phyloP scores from a whole-genome alignment of 2,329 filamentous ascomycete genomes.

The Periconia sp. region DNA sequence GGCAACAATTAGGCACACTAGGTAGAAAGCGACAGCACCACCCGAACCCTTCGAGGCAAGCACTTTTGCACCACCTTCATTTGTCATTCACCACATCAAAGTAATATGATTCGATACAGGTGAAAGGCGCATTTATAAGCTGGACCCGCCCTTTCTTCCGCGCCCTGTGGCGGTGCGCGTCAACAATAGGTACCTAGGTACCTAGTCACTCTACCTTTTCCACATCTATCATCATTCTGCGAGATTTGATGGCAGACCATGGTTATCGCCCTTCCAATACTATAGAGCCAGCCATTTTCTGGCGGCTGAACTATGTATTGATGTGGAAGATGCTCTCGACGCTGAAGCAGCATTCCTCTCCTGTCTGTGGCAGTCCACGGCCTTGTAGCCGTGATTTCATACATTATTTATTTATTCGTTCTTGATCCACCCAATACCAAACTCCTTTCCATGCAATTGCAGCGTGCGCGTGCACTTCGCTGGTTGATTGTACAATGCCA shows the following conservation, averaged over 20 bases:
- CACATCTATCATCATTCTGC: too few relatives aligned
- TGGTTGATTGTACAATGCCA: background rate
- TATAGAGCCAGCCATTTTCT: too few relatives aligned
- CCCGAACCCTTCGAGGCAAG: background rate
- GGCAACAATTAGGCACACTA: slow-evolving; percentile 5
- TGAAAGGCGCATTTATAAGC: slow-evolving; percentile 11
- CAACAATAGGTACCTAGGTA: too few relatives aligned
- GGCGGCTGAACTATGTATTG: too few relatives aligned
- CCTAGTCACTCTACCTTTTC: too few relatives aligned
- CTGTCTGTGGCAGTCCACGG: slow-evolving; percentile 7
- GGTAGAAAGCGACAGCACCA: background rate
- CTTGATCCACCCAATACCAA: slow-evolving; percentile 22
- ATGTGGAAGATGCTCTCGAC: too few relatives aligned
- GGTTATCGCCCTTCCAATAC: too few relatives aligned
- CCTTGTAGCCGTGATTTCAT: slow-evolving; percentile 21
- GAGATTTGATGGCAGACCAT: too few relatives aligned
- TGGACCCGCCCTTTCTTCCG: background rate
- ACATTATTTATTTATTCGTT: slow-evolving; percentile 15
- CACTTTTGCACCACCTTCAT: background rate
- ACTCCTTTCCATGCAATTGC: slow-evolving; percentile 36
- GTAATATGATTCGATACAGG: background rate
- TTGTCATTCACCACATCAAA: background rate
- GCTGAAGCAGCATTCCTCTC: background rate
- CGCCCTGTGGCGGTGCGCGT: background rate
- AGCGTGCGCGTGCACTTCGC: slow-evolving; percentile 15